phyloP scores from a whole-genome alignment of 768 basidiomycete species.

The Lactifluus volemus region DNA sequence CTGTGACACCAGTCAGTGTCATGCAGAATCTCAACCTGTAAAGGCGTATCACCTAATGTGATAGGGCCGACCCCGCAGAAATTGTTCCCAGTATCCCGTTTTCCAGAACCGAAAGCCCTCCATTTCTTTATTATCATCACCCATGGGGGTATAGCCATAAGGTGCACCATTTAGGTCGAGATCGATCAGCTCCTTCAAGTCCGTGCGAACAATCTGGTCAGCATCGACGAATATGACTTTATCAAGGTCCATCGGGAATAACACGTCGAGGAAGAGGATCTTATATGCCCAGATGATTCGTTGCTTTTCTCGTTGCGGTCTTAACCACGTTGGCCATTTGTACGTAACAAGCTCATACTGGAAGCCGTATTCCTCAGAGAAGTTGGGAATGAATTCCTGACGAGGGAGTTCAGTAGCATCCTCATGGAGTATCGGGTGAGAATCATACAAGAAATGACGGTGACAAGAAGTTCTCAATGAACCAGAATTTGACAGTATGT shows the following conservation, averaged over 20 bases:
- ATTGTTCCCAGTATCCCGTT: slow-evolving; percentile 90
- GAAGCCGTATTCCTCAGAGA: slow-evolving; percentile 87
- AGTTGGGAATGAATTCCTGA: slow-evolving; percentile 90
- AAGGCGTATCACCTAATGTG: slow-evolving; percentile 72
- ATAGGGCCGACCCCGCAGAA: slow-evolving; percentile 75
- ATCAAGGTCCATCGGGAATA: slow-evolving; percentile 98
- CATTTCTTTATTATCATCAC: slow-evolving; percentile 88
- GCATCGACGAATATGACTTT: slow-evolving; percentile 99
- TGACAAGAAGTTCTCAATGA: slow-evolving; percentile 98
- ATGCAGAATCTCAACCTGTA: background rate
- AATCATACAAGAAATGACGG: slow-evolving; percentile 81
- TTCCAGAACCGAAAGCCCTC: slow-evolving; percentile 99
- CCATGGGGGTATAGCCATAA: slow-evolving; percentile 97
- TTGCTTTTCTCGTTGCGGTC: slow-evolving; percentile 96
- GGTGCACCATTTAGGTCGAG: slow-evolving; percentile 88
- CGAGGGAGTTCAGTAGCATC: background rate
- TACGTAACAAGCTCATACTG: slow-evolving; percentile 97
- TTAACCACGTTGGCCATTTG: slow-evolving; percentile 98
- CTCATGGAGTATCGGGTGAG: background rate
- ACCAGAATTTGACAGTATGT: slow-evolving; percentile 98
- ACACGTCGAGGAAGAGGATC: slow-evolving; percentile 96
- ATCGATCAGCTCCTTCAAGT: slow-evolving; percentile 90
- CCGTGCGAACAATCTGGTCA: slow-evolving; percentile 94
- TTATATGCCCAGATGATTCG: slow-evolving; percentile 99
- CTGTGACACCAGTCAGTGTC: slow-evolving; percentile 31